Evolutionary conservation across 768 basidiomycete genomes (phyloP).

Genomic region (Thelephora ganbajun): DNA sequence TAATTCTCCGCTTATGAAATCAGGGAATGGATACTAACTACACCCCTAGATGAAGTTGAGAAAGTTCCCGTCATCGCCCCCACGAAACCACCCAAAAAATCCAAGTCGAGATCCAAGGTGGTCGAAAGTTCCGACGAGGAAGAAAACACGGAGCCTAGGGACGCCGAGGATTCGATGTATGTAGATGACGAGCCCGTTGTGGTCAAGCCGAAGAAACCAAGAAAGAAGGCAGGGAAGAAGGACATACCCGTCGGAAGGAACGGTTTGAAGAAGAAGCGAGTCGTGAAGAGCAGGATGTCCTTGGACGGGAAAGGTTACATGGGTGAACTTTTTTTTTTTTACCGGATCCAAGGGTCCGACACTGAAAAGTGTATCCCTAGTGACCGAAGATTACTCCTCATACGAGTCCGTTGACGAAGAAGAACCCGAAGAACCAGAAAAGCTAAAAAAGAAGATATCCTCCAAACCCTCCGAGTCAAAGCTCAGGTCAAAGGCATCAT

Average conservation of each 20-base stretch:
- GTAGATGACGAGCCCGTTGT: conserved; percentile 12
- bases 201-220: conserved; percentile 19
- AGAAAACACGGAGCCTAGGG: conserved; percentile 11
- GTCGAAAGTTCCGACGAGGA: conserved; percentile 15
- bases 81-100: not conserved
- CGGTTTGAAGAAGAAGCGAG: conserved; percentile 59
- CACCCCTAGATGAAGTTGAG: conserved; percentile 7
- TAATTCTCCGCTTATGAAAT: conserved; percentile 15
- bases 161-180: conserved; percentile 15
- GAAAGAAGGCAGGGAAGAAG: conserved; percentile 34
- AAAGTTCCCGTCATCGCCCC: conserved; percentile 2
- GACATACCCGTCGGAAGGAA: conserved; percentile 63
- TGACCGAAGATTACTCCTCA: conserved; percentile 64
- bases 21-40: not conserved
- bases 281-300: conserved; percentile 41
- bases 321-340: conserved; percentile 27
- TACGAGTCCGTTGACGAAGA: conserved; percentile 69
- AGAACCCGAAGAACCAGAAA: conserved; percentile 19
- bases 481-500: conserved; percentile 6
- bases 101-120: not conserved
- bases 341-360: not conserved
- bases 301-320: conserved; percentile 61
- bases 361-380: conserved; percentile 20
- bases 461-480: conserved; percentile 5
- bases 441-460: conserved; percentile 5